Evolutionary conservation across 441 rosid genomes (phyloP), one percentile per base, ranked within the genome.

Genomic region (Capsella rubella): DNA sequence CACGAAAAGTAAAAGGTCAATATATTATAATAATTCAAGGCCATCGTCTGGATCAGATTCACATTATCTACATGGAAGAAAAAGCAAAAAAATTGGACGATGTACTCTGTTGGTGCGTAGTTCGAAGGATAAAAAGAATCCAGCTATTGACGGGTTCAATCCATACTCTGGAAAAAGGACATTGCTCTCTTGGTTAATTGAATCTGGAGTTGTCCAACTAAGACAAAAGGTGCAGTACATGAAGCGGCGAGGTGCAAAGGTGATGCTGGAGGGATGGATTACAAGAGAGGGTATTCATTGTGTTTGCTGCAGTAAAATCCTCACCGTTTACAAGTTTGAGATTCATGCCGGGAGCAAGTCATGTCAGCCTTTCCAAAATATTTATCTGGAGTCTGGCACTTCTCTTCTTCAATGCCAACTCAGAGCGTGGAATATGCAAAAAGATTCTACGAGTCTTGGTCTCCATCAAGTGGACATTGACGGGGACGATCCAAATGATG

Each of bases 261-360:
- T 84, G 64, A 84, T 95, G 90, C 79, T 92, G 77, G 97, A 95
- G 85, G 99, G 99, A 70, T 92, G 97, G 99, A 78, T 92, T 69
- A 88, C 98, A 3, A 81, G 93, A 74, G 94, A 88, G 56, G 99
- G 99, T 42, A 86, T 95, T 79, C 97, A 91, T 64, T 95, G 99
- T 82, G 96, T 88, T 72, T 95, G 99, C 83, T 95, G 99, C 79
- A 90, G 95, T 82, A 93, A 95, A 81, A 88, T 93, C 71, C 90
- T 93, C 65, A 80, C 92, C 11, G 83, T 91, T 71, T 87, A 90
- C 28, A 93, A 88, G 79, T 95, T 95, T 83, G 99, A 93, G 87
- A 87, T 91, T 71, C 99, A 95, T 81, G 99, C 99, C 6, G 98
- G 99, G 71, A 93, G 98, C 87, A 95, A 91, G 78, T 75, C 83